A percentile compares a stretch with the other conserved stretches of the same genome.
Conservation (phyloP, 306 rosid genomes). For the Cucumis cinereus region DNA sequence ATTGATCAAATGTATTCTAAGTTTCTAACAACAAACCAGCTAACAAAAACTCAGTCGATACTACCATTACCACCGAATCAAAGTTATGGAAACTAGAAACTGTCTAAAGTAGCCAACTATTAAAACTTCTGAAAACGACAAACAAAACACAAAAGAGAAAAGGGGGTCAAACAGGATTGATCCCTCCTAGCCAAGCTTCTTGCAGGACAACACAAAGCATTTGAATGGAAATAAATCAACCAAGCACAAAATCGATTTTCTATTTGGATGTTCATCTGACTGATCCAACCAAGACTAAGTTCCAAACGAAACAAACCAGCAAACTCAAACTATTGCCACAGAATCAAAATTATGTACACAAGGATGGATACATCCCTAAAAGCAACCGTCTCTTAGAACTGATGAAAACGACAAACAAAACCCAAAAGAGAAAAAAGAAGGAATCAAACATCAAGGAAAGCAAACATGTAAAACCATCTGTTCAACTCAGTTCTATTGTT, state of each 20-base stretch:
- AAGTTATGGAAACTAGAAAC: background rate
- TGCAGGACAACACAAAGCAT: background rate
- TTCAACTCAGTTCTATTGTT: conserved; percentile 18
- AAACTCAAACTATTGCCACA: background rate
- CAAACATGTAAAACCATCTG: conserved; percentile 21
- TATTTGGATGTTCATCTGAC: background rate
- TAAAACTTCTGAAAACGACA: background rate
- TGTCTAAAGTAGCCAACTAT: background rate
- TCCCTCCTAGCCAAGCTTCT: background rate
- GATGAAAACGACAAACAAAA: background rate
- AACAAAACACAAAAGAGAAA: background rate
- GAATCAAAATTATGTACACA: background rate
- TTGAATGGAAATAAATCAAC: background rate
- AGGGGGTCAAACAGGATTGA: background rate
- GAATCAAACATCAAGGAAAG: conserved; percentile 8
- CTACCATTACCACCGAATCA: background rate
- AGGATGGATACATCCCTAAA: background rate
- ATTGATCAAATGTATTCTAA: background rate
- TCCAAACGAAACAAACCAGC: background rate
- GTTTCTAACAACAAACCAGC: conserved; percentile 1
- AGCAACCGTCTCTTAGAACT: background rate
- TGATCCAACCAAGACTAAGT: background rate
- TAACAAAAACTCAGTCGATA: background rate
- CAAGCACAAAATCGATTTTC: background rate
- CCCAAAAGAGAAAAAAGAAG: background rate